Conservation (phyloP, 2,329 filamentous ascomycete species). For the Penicillium palitans region DNA sequence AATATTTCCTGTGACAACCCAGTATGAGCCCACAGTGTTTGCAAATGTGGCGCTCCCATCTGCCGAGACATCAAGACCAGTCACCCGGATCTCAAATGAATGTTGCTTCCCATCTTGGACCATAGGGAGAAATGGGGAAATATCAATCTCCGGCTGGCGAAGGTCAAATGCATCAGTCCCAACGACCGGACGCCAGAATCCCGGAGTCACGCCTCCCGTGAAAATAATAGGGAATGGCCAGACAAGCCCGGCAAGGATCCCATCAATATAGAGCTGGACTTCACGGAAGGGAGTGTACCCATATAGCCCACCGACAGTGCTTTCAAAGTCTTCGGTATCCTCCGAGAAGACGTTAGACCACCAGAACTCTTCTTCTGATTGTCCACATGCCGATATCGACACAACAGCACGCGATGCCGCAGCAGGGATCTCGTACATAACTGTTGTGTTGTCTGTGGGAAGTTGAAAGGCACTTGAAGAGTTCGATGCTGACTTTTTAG, state of each 20-base stretch:
- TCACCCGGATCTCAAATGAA: slow-evolving; percentile 66
- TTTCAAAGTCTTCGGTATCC: slow-evolving; percentile 59
- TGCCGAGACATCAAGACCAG: slow-evolving; percentile 62
- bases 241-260: slow-evolving; percentile 67
- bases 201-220: slow-evolving; percentile 75
- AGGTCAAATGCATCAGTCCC: slow-evolving; percentile 79
- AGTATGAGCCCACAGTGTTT: slow-evolving; percentile 62
- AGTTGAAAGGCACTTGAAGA: slow-evolving; percentile 67
- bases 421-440: slow-evolving; percentile 62
- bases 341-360: slow-evolving; percentile 73
- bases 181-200: slow-evolving; percentile 75
- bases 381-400: slow-evolving; percentile 74
- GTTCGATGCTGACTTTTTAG: slow-evolving; percentile 39
- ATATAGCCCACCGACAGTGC: slow-evolving; percentile 57
- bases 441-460: slow-evolving; percentile 62
- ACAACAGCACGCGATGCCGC: slow-evolving; percentile 70
- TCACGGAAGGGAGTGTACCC: slow-evolving; percentile 76
- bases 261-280: slow-evolving; percentile 74
- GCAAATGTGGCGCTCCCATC: slow-evolving; percentile 52
- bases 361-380: slow-evolving; percentile 80
- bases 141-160: slow-evolving; percentile 76
- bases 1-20: slow-evolving; percentile 76
- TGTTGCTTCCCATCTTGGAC: slow-evolving; percentile 67
- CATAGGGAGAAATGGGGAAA: slow-evolving; percentile 71
- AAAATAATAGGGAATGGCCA: slow-evolving; percentile 85